These are phyloP conservation scores for Sanguinoderma infundibulare DNA, from an alignment of 1,284 basidiomycete genomes.

Conservation along the genomic window DNA sequence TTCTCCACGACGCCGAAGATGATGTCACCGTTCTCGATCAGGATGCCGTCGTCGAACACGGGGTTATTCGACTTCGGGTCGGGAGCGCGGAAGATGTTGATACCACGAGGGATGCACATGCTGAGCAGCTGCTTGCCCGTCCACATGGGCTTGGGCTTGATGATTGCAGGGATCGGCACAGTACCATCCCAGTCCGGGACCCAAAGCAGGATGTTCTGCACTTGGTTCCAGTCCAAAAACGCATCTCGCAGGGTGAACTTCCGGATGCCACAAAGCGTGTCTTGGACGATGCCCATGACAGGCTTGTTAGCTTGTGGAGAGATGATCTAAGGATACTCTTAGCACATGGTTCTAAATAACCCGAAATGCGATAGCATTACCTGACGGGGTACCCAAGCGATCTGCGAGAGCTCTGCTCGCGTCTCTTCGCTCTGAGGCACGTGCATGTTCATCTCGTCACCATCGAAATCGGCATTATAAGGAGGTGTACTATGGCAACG, in stretches of 20 bases:
- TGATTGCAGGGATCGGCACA: conserved; percentile 90
- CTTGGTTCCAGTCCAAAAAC: conserved; percentile 92
- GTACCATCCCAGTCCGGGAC: conserved; percentile 96
- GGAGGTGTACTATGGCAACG: conserved; percentile 70
- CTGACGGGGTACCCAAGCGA: conserved; percentile 99
- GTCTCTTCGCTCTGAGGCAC: conserved; percentile 99
- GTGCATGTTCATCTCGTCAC: conserved; percentile 99
- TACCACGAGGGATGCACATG: conserved; percentile 93
- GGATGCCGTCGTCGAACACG: conserved; percentile 90
- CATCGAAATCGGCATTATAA: conserved; percentile 98
- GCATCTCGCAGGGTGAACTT: conserved; percentile 96
- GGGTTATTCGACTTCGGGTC: conserved; percentile 85
- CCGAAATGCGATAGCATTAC: conserved; percentile 43
- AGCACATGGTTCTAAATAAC: neutral
- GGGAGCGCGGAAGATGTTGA: conserved; percentile 88
- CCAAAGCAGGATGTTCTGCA: conserved; percentile 98
- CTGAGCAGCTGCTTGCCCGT: conserved; percentile 97
- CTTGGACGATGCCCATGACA: conserved; percentile 99
- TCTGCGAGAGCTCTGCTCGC: conserved; percentile 96
- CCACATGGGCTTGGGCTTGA: conserved; percentile 98
- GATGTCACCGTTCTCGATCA: conserved; percentile 97
- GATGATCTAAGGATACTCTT: conserved; percentile 74
- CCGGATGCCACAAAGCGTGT: conserved; percentile 96
- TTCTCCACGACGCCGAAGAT: conserved; percentile 97
- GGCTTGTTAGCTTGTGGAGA: conserved; percentile 99